These are phyloP conservation scores for Ustanciosporium gigantosporum DNA, from an alignment of 1,284 basidiomycete species.

Conservation along the genomic window DNA sequence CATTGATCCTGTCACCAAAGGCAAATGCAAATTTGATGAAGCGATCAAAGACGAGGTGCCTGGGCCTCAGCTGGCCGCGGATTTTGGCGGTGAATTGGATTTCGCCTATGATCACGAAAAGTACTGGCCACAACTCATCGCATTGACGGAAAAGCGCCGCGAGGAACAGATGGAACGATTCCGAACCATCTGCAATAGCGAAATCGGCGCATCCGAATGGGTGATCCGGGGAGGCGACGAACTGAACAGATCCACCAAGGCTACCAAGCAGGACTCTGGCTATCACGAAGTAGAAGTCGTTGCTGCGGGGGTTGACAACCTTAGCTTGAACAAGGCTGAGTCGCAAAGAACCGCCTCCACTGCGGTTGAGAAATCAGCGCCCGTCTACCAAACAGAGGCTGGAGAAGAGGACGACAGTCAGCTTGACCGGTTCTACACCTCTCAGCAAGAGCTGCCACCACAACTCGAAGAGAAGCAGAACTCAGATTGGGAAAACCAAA, in stretches of 20 bases:
- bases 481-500: slow-evolving; percentile 13
- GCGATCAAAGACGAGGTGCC: slow-evolving; percentile 54
- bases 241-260: slow-evolving; percentile 5
- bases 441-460: slow-evolving; percentile 21
- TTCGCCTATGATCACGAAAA: slow-evolving; percentile 70
- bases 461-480: slow-evolving; percentile 5
- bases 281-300: slow-evolving; percentile 10
- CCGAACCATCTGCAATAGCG: slow-evolving; percentile 49
- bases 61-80: slow-evolving; percentile 37
- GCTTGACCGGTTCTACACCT: slow-evolving; percentile 40
- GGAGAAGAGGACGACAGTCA: slow-evolving; percentile 7
- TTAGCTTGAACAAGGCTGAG: neutral
- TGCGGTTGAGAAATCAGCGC: slow-evolving; percentile 3
- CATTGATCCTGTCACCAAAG: slow-evolving; percentile 62
- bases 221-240: slow-evolving; percentile 60
- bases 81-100: slow-evolving; percentile 54
- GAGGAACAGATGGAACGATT: slow-evolving; percentile 67
- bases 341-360: slow-evolving; percentile 6
- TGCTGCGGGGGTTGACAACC: neutral
- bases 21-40: slow-evolving; percentile 57
- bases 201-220: slow-evolving; percentile 59
- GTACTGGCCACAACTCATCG: slow-evolving; percentile 73
- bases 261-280: slow-evolving; percentile 32
- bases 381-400: slow-evolving; percentile 4
- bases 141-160: slow-evolving; percentile 67